These are phyloP conservation scores for Cucurbita pepo DNA, from an alignment of 306 rosid genomes.

Conservation along the genomic window DNA sequence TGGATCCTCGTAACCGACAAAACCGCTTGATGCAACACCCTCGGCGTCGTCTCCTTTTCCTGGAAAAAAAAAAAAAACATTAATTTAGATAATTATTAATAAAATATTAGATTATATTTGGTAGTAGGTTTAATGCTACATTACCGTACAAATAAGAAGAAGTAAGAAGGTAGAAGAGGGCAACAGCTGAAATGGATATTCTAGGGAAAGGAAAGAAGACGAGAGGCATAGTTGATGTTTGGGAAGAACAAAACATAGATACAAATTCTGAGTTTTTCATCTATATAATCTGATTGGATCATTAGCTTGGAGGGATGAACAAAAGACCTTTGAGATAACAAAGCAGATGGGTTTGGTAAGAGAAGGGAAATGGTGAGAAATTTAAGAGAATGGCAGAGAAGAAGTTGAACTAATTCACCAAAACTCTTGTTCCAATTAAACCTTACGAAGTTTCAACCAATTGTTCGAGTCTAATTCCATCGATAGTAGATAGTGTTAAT, in stretches of 20 bases:
- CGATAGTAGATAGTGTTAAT: too few species aligned
- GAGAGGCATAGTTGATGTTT: not conserved
- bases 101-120: not conserved
- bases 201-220: not conserved
- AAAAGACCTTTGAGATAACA: not conserved
- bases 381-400: not conserved
- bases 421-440: not conserved
- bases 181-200: not conserved
- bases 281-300: not conserved
- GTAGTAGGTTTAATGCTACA: not conserved
- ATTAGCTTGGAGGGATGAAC: not conserved
- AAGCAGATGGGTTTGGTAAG: not conserved
- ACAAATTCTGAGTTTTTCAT: not conserved
- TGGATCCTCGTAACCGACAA: constrained; percentile 21
- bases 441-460: not conserved
- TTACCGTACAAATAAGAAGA: not conserved
- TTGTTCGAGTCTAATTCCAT: too few species aligned
- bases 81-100: not conserved
- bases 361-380: not conserved
- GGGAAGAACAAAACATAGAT: not conserved
- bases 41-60: constrained; percentile 35
- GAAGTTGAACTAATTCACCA: constrained; percentile 5
- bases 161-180: not conserved
- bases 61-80: fast-evolving
- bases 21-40: constrained; percentile 10